These are phyloP conservation scores for Yamadazyma diospyri DNA, from an alignment of 1,139 yeast species.

Conservation along the genomic window DNA sequence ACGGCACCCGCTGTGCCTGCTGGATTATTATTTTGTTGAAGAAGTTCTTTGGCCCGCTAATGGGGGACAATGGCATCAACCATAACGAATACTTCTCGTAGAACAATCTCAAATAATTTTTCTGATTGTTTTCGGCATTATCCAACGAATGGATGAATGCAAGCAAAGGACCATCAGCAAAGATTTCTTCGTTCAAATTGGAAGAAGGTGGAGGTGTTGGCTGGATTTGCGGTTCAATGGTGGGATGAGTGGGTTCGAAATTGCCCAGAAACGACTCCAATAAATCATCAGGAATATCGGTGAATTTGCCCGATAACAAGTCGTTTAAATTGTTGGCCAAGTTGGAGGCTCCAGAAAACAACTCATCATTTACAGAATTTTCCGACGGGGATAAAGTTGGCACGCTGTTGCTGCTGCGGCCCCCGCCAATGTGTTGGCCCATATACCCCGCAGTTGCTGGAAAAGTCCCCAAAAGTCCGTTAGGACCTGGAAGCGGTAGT, in stretches of 20 bases:
- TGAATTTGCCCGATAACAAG: slow-evolving; percentile 9
- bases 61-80: slow-evolving; percentile 17
- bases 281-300: slow-evolving; percentile 9
- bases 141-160: slow-evolving; percentile 14
- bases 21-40: slow-evolving; percentile 14
- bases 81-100: slow-evolving; percentile 17
- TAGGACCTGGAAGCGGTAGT: neutral
- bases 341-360: slow-evolving; percentile 13
- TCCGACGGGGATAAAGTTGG: slow-evolving; percentile 5
- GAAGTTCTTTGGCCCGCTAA: slow-evolving; percentile 14
- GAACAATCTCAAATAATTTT: slow-evolving; percentile 16
- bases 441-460: neutral
- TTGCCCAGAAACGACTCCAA: slow-evolving; percentile 2
- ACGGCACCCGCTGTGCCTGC: slow-evolving; percentile 15
- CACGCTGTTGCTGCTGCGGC: neutral
- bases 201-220: slow-evolving; percentile 7
- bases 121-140: slow-evolving; percentile 12
- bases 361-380: slow-evolving; percentile 5
- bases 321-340: slow-evolving; percentile 14
- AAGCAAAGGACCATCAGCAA: slow-evolving; percentile 10
- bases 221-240: slow-evolving; percentile 1
- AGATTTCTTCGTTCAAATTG: slow-evolving; percentile 9
- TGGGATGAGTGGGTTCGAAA: slow-evolving; percentile 2
- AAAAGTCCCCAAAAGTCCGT: neutral
- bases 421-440: neutral